These are phyloP conservation scores for Gracilaria domingensis DNA, from an alignment of 23 red algal species.

Conservation along the genomic window DNA sequence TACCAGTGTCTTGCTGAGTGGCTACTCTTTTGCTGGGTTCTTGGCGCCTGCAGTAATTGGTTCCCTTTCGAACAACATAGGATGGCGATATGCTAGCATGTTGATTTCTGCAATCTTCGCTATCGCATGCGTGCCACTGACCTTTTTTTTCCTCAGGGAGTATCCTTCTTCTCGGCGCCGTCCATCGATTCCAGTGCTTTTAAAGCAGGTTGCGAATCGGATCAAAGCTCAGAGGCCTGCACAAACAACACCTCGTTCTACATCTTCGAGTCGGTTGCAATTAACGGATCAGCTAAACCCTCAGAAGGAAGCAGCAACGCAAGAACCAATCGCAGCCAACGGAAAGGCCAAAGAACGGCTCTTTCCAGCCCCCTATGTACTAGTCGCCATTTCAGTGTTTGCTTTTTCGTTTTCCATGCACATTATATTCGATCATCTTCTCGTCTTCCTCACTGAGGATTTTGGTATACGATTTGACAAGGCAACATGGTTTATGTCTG, in stretches of 20 bases:
- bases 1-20: slow-evolving; percentile 52
- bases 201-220: background rate
- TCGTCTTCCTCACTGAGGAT: slow-evolving; percentile 73
- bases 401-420: slow-evolving; percentile 80
- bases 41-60: slow-evolving; percentile 70
- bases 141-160: slow-evolving; percentile 49
- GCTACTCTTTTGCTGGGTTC: slow-evolving; percentile 80
- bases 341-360: slow-evolving; percentile 7
- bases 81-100: slow-evolving; percentile 58
- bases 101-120: slow-evolving; percentile 54
- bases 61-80: slow-evolving; percentile 21
- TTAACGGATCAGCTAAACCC: background rate
- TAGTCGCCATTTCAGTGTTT: slow-evolving; percentile 43
- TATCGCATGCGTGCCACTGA: slow-evolving; percentile 44
- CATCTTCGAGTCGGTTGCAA: background rate
- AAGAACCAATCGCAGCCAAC: background rate
- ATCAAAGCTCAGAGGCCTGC: background rate
- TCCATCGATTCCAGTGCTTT: slow-evolving; percentile 14
- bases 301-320: background rate
- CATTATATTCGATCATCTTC: slow-evolving; percentile 73
- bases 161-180: slow-evolving; percentile 16
- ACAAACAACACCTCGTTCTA: slow-evolving; percentile 12
- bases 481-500: slow-evolving; percentile 70
- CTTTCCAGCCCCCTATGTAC: slow-evolving; percentile 47
- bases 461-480: slow-evolving; percentile 60